Conservation (phyloP, 495 filamentous ascomycete genomes). For the Aspergillus sclerotioniger region DNA sequence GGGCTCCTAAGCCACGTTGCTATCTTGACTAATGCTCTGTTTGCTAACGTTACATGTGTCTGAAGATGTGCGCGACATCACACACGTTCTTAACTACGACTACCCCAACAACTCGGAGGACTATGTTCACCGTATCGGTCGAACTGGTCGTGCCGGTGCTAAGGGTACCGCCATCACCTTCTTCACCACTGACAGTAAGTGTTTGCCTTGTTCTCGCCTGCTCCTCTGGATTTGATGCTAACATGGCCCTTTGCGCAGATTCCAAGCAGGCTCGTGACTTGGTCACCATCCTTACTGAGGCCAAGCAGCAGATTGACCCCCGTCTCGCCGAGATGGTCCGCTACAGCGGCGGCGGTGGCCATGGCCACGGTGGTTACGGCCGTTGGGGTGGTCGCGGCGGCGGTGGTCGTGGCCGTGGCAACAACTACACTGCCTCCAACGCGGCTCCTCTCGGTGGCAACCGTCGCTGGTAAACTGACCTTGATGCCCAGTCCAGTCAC, state of each 20-base stretch:
- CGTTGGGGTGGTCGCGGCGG: slow-evolving; percentile 63
- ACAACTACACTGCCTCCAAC: slow-evolving; percentile 62
- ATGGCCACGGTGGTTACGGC: slow-evolving; percentile 67
- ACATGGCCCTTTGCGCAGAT: slow-evolving; percentile 54
- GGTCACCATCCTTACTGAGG: slow-evolving; percentile 85
- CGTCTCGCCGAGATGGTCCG: slow-evolving; percentile 93
- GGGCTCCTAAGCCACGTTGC: slow-evolving; percentile 52
- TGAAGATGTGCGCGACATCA: slow-evolving; percentile 99
- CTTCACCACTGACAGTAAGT: slow-evolving; percentile 98
- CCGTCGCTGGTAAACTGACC: slow-evolving; percentile 56
- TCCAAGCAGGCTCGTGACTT: slow-evolving; percentile 97
- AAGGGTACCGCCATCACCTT: slow-evolving; percentile 87
- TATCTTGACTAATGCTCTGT: slow-evolving; percentile 45
- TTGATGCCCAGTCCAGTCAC: slow-evolving; percentile 23
- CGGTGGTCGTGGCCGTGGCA: slow-evolving; percentile 50
- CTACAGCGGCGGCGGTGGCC: slow-evolving; percentile 83
- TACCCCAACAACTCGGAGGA: slow-evolving; percentile 99
- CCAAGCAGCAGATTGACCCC: slow-evolving; percentile 98
- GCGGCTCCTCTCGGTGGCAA: slow-evolving; percentile 59
- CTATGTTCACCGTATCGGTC: slow-evolving; percentile 95
- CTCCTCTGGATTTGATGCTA: slow-evolving; percentile 22
- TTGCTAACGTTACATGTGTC: slow-evolving; percentile 71
- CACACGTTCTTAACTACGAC: slow-evolving; percentile 99
- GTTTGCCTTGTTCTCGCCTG: slow-evolving; percentile 1
- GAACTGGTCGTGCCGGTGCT: slow-evolving; percentile 89